Evolutionary conservation across 2,329 filamentous ascomycete species (phyloP).

Genomic region (Didymella pomorum): DNA sequence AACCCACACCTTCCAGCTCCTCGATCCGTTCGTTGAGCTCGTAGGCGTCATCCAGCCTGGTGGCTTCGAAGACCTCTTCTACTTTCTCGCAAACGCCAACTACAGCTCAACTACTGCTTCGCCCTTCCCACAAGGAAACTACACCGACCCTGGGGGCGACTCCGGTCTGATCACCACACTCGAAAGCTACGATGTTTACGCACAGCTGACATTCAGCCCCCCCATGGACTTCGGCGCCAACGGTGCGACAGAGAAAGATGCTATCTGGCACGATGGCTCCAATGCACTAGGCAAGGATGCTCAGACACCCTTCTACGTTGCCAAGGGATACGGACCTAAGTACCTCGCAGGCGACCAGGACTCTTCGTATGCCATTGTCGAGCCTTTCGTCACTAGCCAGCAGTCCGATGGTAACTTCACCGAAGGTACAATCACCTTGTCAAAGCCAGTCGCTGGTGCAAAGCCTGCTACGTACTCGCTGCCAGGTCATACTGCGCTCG

Average conservation of each 20-base stretch:
- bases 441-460: conserved; percentile 30
- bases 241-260: conserved; percentile 48
- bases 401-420: conserved; percentile 56
- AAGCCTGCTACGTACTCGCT: conserved; percentile 35
- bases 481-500: conserved; percentile 48
- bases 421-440: conserved; percentile 55
- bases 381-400: conserved; percentile 53
- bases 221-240: conserved; percentile 53
- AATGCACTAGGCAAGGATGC: conserved; percentile 46
- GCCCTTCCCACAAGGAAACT: conserved; percentile 47
- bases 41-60: conserved; percentile 57
- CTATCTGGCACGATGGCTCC: conserved; percentile 51
- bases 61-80: conserved; percentile 60
- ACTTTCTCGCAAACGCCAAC: conserved; percentile 49
- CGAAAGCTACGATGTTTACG: conserved; percentile 55
- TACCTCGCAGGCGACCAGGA: conserved; percentile 51
- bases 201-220: conserved; percentile 52
- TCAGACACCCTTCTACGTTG: conserved; percentile 54
- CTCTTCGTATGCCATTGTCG: conserved; percentile 53
- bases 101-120: conserved; percentile 48
- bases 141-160: conserved; percentile 40
- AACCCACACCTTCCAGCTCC: conserved; percentile 59
- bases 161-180: conserved; percentile 47
- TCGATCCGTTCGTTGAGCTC: conserved; percentile 59
- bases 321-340: conserved; percentile 58